A percentile compares a stretch with the other conserved stretches of the same genome.
Conservation (phyloP, 129 eudicot species). For the Flaveria brownii region DNA sequence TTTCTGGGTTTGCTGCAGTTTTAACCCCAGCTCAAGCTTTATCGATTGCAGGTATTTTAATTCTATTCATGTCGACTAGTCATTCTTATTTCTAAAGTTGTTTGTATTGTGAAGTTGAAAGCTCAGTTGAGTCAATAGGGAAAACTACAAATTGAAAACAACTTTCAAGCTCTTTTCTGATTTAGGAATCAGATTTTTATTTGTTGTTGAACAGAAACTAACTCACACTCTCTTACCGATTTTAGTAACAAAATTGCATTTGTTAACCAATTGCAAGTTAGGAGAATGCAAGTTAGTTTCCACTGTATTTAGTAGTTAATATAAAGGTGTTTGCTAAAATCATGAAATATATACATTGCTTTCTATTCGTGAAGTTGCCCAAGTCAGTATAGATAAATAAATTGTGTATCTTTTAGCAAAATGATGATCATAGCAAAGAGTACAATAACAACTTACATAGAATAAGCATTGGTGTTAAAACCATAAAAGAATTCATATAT, state of each 20-base stretch:
- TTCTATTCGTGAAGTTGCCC: not conserved
- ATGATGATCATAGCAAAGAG: not conserved
- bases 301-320: no score
- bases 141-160: not conserved
- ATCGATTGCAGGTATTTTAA: constrained; percentile 40
- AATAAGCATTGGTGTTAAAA: not conserved
- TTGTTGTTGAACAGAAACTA: not conserved
- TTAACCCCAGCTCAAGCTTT: constrained; percentile 45
- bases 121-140: not conserved
- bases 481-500: no score
- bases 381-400: not conserved
- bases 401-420: no score
- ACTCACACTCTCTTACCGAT: not conserved
- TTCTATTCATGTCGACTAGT: not conserved
- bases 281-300: not conserved
- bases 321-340: no score
- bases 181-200: no score
- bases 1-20: constrained; percentile 60
- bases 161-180: no score
- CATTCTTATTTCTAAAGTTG: not conserved
- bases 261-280: not conserved
- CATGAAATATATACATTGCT: no score
- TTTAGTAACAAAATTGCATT: no score
- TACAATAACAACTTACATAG: not conserved
- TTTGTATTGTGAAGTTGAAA: not conserved